Evolutionary conservation across 805 yeast species (phyloP), one percentile per base, ranked within the genome.

Genomic region (Lipomyces yamadae): DNA sequence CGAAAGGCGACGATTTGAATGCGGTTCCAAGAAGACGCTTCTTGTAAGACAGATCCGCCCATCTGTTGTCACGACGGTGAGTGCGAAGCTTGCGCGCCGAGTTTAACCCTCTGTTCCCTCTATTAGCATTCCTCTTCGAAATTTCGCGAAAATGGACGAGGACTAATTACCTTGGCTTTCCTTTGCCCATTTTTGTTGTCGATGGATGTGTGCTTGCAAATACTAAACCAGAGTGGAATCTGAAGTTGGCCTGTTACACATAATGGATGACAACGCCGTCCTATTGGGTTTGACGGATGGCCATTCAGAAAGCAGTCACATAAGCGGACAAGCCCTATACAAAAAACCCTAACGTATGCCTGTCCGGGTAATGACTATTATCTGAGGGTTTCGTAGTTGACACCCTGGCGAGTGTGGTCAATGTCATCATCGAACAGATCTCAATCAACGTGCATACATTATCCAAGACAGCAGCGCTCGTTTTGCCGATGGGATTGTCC

Each of bases 41-140:
- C 90, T 96, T 96, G 88, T 92, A 96, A 80, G 92, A 85, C 83
- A 89, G 89, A 84, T 95, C 99, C 78, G 99, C 98, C 99, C 99
- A 95, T 88, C 97, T 95, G 92, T 95, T 95, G 90, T 93, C 93
- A 85, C 98, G 94, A 86, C 99, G 93, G 93, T 91, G 96, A 84
- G 89, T 92, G 90, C 99, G 93, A 85, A 95, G 91, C 89, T 95
- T 95, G 90, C 99, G 92, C 82, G 99, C 99, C 83, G 99, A 90
- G 92, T 95, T 94, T 84, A 95, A 87, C 84, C 99, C 99, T 91
- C 99, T 92, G 58, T 48, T 57, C 24, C 7, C 24, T 45, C 53
- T 58, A n/a, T 24, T 33, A 32, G 29, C 10, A 18, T 15, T 53
- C 33, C 18, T 32, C 24, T n/a, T 8, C 11, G 7, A n/a, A 6